Conservation (phyloP, 371 early-diverging fungal genomes). For the Apophysomyces trapeziformis region DNA sequence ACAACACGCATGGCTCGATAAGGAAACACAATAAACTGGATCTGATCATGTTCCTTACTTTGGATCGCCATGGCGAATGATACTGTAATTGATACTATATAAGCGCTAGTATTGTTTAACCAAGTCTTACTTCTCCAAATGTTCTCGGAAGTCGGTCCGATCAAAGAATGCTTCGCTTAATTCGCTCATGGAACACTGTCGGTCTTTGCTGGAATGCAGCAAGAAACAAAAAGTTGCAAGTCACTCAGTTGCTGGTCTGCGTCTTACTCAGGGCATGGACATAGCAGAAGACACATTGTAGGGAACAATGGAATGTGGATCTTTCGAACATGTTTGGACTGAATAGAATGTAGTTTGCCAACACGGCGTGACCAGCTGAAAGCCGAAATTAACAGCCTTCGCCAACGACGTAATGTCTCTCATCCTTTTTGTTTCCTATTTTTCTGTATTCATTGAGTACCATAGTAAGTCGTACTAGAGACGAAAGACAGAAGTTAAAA, state of each 20-base stretch:
- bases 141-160: background rate
- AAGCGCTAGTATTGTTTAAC: background rate
- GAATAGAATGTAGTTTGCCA: slow-evolving; percentile 17
- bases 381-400: slow-evolving; percentile 20
- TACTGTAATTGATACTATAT: slow-evolving; percentile 1
- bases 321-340: background rate
- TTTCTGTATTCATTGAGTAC: slow-evolving; percentile 4
- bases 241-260: background rate
- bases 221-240: background rate
- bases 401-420: slow-evolving; percentile 21
- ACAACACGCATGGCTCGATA: slow-evolving; percentile 13
- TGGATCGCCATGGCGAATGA: slow-evolving; percentile 25
- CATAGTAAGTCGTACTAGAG: slow-evolving; percentile 29
- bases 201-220: too few species aligned
- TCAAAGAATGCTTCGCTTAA: slow-evolving; percentile 10
- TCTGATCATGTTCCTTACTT: slow-evolving; percentile 11
- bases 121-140: slow-evolving; percentile 1
- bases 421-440: too few species aligned
- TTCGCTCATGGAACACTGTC: background rate
- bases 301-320: background rate
- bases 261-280: background rate
- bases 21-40: background rate
- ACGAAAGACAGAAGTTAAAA: slow-evolving; percentile 27
- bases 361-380: slow-evolving; percentile 22
- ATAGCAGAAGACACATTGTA: slow-evolving; percentile 5